Conservation (phyloP, 305 asterid species). For the Fraxinus platypoda region DNA sequence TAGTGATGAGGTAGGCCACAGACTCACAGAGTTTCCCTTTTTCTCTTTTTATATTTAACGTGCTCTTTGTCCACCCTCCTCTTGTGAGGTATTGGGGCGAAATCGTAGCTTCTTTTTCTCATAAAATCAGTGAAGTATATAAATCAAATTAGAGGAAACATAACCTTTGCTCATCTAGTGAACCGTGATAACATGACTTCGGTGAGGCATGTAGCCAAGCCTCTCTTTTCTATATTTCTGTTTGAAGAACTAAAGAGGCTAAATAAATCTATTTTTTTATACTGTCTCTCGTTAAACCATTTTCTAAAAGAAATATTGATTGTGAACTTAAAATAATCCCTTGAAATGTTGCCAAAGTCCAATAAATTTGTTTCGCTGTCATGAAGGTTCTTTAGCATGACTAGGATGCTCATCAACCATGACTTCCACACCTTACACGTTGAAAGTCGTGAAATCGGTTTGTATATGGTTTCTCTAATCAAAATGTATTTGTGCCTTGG, state of each 20-base stretch:
- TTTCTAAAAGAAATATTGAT: neutral
- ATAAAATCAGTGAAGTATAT: neutral
- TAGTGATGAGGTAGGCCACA: constrained; percentile 34
- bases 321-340: neutral
- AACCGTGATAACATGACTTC: neutral
- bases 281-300: neutral
- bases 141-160: neutral
- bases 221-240: neutral
- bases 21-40: constrained; percentile 2
- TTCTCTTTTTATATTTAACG: neutral
- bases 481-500: neutral
- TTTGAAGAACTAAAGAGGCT: neutral
- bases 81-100: neutral
- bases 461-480: neutral
- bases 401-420: neutral
- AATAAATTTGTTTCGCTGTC: neutral
- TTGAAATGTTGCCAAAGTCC: neutral
- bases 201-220: neutral
- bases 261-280: neutral
- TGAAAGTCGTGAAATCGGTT: neutral
- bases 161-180: neutral
- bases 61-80: neutral
- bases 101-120: neutral
- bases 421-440: neutral
- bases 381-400: neutral